Conservation (phyloP, 257 asterid genomes). For the Verbena officinalis region DNA sequence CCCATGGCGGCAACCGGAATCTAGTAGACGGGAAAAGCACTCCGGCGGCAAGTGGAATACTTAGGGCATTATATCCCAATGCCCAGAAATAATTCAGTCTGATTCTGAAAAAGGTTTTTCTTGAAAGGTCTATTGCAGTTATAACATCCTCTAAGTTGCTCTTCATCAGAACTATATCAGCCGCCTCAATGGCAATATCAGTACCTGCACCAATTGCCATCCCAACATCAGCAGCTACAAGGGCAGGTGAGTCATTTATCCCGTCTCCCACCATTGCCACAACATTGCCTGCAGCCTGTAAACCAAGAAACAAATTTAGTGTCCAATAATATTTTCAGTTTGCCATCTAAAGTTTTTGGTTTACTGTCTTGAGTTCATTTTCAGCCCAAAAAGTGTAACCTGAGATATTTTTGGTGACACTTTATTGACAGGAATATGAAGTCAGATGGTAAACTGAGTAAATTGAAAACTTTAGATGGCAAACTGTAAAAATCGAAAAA, state of each 20-base stretch:
- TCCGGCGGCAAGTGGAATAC: constrained; percentile 87
- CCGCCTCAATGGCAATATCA: constrained; percentile 88
- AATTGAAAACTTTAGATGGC: too few species aligned
- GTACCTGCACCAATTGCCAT: constrained; percentile 94
- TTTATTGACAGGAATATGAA: too few species aligned
- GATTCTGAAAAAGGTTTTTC: constrained; percentile 66
- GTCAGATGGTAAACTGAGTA: too few species aligned
- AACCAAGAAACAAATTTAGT: too few species aligned
- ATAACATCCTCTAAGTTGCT: constrained; percentile 88
- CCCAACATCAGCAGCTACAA: constrained; percentile 84
- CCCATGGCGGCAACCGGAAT: constrained; percentile 89
- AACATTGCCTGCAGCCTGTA: constrained; percentile 63
- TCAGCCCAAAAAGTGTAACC: too few species aligned
- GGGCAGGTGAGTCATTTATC: constrained; percentile 88
- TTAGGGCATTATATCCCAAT: constrained; percentile 65
- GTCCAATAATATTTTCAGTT: too few species aligned
- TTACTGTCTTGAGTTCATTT: too few species aligned
- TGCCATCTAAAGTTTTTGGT: too few species aligned
- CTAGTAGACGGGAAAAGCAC: constrained; percentile 67
- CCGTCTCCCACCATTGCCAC: constrained; percentile 98
- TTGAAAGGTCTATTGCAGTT: constrained; percentile 80
- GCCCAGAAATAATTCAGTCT: constrained; percentile 82
- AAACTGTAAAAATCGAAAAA: too few species aligned
- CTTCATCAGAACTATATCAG: constrained; percentile 83
- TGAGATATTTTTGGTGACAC: too few species aligned